Evolutionary conservation across 208 protist genomes (phyloP), one percentile per base, ranked within the genome.

Genomic region (Acanthamoeba triangularis): DNA sequence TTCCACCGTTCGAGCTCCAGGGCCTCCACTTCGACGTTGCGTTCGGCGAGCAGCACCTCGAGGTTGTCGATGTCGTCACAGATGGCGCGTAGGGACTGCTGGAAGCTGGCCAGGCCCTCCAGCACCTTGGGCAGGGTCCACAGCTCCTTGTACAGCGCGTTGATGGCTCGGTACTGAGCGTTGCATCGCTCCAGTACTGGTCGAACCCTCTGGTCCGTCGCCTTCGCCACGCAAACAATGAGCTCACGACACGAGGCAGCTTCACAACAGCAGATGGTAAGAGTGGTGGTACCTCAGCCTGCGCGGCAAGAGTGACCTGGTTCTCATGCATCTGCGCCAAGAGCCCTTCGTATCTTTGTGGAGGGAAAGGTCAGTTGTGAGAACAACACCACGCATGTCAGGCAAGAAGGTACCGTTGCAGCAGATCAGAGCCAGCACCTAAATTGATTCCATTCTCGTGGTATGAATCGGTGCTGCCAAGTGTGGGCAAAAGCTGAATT

Each of bases 131-230:
- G 85, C 30, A 92, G 63, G 11, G 54, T 92, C 85, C 85, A 92
- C 30, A 92, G 85, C 37, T 92, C 85, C 63, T 92, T 92, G 63
- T 92, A 92, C n/a, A 92, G 56, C 3, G 85, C 63, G 85, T 65
- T 92, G 49, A 92, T 92, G 54, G 85, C 85, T 35, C 63, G 54
- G 85, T 92, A 92, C 63, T 92, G 85, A 16, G 85, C 54, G 63
- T 92, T 92, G 56, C 85, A 92, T 44, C 41, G 47, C 30, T 92
- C 85, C 54, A 92, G 44, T 52, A 92, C 37, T 13, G 85, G 85
- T 33, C 63, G 13, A 30, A 92, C 63, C 54, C 56, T 37, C 35
- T 65, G 59, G 35, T 92, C 85, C 30, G 85, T 74, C 23, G 54
- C 18, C 85, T 92, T 33, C 33, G 47, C 18, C 25, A 78, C n/a